phyloP scores from a whole-genome alignment of 1,284 basidiomycete genomes.

The Xerocomus cyaneibrunnescens region DNA sequence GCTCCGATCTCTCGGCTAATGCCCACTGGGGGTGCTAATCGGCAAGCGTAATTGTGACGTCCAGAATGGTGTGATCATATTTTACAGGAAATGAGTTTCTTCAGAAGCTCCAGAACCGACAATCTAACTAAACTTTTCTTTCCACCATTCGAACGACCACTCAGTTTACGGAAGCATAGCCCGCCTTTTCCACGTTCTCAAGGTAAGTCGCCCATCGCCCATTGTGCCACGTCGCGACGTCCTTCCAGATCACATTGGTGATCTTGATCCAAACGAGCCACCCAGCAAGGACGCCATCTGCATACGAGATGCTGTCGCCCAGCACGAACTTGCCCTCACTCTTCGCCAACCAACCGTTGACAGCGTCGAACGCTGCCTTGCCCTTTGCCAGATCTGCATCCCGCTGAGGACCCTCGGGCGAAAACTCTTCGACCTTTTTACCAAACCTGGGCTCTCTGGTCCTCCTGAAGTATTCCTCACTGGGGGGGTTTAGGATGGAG shows the following conservation, averaged over 20 bases:
- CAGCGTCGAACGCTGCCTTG: conserved; percentile 22
- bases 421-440: conserved; percentile 36
- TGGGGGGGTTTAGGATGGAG: conserved; percentile 29
- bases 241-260: conserved; percentile 28
- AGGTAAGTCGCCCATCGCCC: conserved; percentile 36
- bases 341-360: conserved; percentile 31
- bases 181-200: conserved; percentile 26
- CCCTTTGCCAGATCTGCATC: conserved; percentile 27
- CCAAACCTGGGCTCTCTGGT: conserved; percentile 33
- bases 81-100: not conserved
- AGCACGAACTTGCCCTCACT: conserved; percentile 33
- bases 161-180: conserved; percentile 24
- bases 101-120: not conserved
- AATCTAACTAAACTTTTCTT: not conserved
- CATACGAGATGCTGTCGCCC: conserved; percentile 39
- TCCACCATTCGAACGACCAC: not conserved
- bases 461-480: conserved; percentile 34
- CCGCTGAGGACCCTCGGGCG: conserved; percentile 29
- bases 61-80: not conserved
- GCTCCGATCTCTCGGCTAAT: not conserved
- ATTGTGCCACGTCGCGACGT: conserved; percentile 32
- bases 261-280: conserved; percentile 33
- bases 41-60: not conserved
- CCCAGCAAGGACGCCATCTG: conserved; percentile 33
- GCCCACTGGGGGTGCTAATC: not conserved